Base-by-base conservation (phyloP, 2,329 filamentous ascomycete species). In the Diaporthe ampelina region DNA sequence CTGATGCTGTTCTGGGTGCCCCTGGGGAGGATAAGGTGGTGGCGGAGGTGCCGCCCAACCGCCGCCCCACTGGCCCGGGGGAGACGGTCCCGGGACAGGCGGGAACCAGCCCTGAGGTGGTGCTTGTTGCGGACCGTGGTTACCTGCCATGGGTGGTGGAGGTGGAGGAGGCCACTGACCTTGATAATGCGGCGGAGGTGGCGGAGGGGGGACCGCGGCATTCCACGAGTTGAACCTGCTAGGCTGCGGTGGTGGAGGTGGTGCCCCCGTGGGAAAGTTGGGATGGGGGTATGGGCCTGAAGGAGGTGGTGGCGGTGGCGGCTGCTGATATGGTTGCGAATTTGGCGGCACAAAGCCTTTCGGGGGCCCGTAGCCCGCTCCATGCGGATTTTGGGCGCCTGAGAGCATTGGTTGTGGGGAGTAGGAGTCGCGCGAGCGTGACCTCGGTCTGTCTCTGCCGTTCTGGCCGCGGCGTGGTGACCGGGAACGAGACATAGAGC, bases 141-240 rank as follows among this genome's bases (percentile, higher is more conserved):
- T 59, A 70, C 70, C 63, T 37, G 40, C 37, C 15, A 32, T 35
- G 19, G 69, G 80, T 1, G 81, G 82, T 0, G 81, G 81, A 1
- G 85, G 83, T 10, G 84, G 83, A 4, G 83, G 81, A 10, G 82
- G 85, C 85, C 86, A 87, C 15, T 82, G 81, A 3, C 85, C 85
- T 65, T 82, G 81, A 69, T 84, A 86, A 7, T 84, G 83, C 48
- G 48, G 48, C 19, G 77, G 77, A 13, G 84, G 84, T 0, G 81
- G 83, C 8, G 82, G 84, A 5, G 81, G 81, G n/a, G 81, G 79
- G 15, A 67, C 48, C 26, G 32, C 63, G 15, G 59, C 70, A 29
- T 73, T 76, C 75, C 75, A 76, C 35, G 61, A 63, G 57, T 70
- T 68, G 77, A 79, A 76, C 67, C 76, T 78, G 56, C 75, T 75